phyloP scores from a whole-genome alignment of 2,329 filamentous ascomycete genomes.

The Hymenoscyphus repandus region DNA sequence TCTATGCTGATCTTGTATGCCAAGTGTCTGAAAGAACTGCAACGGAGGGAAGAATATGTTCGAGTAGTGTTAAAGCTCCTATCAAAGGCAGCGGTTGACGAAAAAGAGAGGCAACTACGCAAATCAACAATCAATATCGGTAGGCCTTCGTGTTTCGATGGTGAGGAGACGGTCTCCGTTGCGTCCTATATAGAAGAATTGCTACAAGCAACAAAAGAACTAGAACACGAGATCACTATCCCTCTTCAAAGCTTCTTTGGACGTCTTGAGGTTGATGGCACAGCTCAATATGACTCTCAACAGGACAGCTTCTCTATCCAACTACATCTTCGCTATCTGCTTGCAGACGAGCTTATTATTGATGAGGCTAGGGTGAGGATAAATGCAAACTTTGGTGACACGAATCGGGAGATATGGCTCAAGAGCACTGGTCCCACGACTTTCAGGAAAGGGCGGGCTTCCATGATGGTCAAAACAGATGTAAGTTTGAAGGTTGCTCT shows the following conservation, averaged over 20 bases:
- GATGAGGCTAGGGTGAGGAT: constrained; percentile 62
- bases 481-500: constrained; percentile 29
- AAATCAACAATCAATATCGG: constrained; percentile 27
- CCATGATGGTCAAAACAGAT: constrained; percentile 41
- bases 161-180: constrained; percentile 16
- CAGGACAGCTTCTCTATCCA: constrained; percentile 71
- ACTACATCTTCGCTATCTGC: constrained; percentile 63
- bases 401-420: constrained; percentile 63
- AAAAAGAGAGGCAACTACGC: constrained; percentile 43
- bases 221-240: constrained; percentile 59
- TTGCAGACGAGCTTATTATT: constrained; percentile 65
- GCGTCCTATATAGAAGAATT: constrained; percentile 30
- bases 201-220: constrained; percentile 24
- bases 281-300: constrained; percentile 63
- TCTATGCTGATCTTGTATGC: constrained; percentile 84
- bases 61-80: constrained; percentile 69
- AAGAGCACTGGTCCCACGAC: constrained; percentile 38
- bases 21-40: constrained; percentile 71
- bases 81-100: constrained; percentile 56
- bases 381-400: constrained; percentile 47
- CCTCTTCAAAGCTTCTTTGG: constrained; percentile 71
- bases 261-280: constrained; percentile 60
- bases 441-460: constrained; percentile 42
- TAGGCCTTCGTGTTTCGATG: constrained; percentile 5
- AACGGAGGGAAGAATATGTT: constrained; percentile 74